Evolutionary conservation across 164 flowering plant genomes (phyloP), one percentile per base, ranked within the genome.

Genomic region (Tetracentron sinense): DNA sequence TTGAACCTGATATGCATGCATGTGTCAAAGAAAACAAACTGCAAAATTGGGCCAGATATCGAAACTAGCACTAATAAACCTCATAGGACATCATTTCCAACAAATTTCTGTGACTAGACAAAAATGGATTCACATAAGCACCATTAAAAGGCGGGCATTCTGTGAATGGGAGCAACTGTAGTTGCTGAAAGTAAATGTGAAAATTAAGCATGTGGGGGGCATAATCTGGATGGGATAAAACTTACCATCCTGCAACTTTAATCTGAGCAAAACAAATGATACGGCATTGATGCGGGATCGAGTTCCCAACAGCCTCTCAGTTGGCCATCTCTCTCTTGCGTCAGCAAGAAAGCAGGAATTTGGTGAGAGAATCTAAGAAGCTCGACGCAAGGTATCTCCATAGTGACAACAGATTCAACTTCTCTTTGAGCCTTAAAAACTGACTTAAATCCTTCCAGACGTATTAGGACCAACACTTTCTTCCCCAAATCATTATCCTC

Each of bases 281-380:
- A 19, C 5, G 14, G 22, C 30, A 19, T 11, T 7, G 85, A 54
- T 12, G 67, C 70, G 20, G 82, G 78, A 61, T 85, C 84, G 14
- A 80, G 79, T 64, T 78, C 78, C 78, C 76, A 83, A 68, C 50
- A 77, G 54, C 77, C 79, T 21, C 30, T 61, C 56, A 72, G 62
- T 10, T 42, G 56, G 23, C 64, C 62, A 31, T 70, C 72, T 11
- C 46, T 67, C 56, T 74, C 75, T 15, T 70, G 70, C 5, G 67
- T 64, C 23, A 75, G 67, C 58, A 17, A 69, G 68, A 77, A 70
- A 47, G 83, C 80, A 56, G 86, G 86, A 67, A 81, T 61, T 63
- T 60, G 80, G 42, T 84, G 86, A 20, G 85, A 82, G 60, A 84
- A 82, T 59, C 81, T 77, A 21, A 52, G 55, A 42, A 71, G 29